A percentile compares a stretch with the other conserved stretches of the same genome.
Conservation (phyloP, 345 rosid species). For the Citrus hindsii region DNA sequence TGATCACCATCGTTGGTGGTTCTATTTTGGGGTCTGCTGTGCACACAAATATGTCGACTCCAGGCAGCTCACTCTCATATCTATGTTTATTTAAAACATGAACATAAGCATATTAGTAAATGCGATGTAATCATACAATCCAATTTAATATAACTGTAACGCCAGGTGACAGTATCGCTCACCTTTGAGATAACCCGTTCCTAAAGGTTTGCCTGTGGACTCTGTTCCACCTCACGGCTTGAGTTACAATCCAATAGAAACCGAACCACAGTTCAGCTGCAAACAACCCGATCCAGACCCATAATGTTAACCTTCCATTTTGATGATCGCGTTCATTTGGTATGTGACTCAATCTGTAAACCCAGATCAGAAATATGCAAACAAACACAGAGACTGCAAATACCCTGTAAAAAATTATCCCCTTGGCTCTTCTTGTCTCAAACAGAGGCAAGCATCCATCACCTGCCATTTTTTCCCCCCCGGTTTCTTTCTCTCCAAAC, state of each 20-base stretch:
- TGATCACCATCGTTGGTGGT: slow-evolving; percentile 69
- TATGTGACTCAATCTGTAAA: slow-evolving; percentile 24
- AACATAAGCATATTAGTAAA: no score
- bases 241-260: slow-evolving; percentile 44
- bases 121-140: not conserved
- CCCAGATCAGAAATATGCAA: slow-evolving; percentile 29
- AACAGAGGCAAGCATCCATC: slow-evolving; percentile 24
- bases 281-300: slow-evolving; percentile 51
- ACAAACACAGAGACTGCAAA: slow-evolving; percentile 29
- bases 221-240: slow-evolving; percentile 42
- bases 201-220: slow-evolving; percentile 37
- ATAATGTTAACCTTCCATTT: slow-evolving; percentile 14
- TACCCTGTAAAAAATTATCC: slow-evolving; percentile 17
- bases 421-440: slow-evolving; percentile 31
- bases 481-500: not conserved
- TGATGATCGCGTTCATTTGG: slow-evolving; percentile 16
- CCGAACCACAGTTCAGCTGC: slow-evolving; percentile 53
- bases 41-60: slow-evolving; percentile 66
- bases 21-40: slow-evolving; percentile 71
- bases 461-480: slow-evolving; percentile 6
- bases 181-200: slow-evolving; percentile 48
- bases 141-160: no score
- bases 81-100: not conserved
- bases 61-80: slow-evolving; percentile 37
- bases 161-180: not conserved